Evolutionary conservation across 495 filamentous ascomycete genomes (phyloP), one percentile per base, ranked within the genome.

Genomic region (Daldinia bambusicola): DNA sequence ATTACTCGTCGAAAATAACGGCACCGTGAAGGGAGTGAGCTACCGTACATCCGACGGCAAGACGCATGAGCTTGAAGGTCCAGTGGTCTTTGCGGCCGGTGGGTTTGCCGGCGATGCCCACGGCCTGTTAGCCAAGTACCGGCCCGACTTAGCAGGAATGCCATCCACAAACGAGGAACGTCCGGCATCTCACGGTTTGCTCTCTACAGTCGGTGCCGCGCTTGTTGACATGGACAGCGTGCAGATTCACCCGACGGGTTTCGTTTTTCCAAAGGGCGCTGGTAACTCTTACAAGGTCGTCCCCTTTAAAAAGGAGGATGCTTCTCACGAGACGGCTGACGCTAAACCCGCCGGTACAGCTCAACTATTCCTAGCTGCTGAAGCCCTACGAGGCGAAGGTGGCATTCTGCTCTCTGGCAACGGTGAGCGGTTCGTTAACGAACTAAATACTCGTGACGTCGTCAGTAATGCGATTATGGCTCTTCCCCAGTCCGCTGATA

Each of bases 221-320:
- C 74, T 88, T 30, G 76, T 88, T 10, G 88, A 90, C 63, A 89
- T 90, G 87, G 84, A 86, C 2, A 76, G 77, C 60, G 85, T 88
- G 12, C 86, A 88, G 74, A 80, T 88, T 20, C 86, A 89, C 74
- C 91, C 91, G 4, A 93, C 91, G 2, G 90, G 90, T 56, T 88
- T 94, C 53, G 84, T 93, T 6, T 91, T 93, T 75, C 90, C 91
- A 20, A 87, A 74, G 6, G 69, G 74, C 55, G 71, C 78, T 2
- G 12, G 38, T 0, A 66, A 72, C 4, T 67, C 73, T 26, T 30
- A 53, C 9, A 22, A 20, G 20, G 30, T 32, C 26, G 6, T 32
- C 12, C 30, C 22, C 14, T 5, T 7, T 53, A 16, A 16, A 26
- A 53, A 14, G 31, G 22, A 30, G 13, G 22, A 14, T 32, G 0